These are phyloP conservation scores for Aureobasidium leucospermi DNA, from an alignment of 2,329 filamentous ascomycete genomes.

Conservation along the genomic window DNA sequence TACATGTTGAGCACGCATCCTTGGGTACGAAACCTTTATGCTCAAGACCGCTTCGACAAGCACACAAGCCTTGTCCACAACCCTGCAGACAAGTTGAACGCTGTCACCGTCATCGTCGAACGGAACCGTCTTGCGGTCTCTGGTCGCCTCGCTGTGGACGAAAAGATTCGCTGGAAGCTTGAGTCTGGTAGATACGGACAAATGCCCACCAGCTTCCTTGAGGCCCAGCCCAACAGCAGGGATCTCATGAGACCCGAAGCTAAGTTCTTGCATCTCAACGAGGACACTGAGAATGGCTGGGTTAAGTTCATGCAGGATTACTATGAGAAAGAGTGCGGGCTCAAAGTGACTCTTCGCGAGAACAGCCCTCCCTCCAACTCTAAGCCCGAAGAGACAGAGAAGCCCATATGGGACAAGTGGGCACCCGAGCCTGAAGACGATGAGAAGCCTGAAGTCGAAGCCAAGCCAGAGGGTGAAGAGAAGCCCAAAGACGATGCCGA, in stretches of 20 bases:
- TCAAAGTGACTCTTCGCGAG: not conserved
- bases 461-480: too few relatives aligned
- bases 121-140: not conserved
- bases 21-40: not conserved
- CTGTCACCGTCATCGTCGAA: not conserved
- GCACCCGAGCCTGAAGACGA: too few relatives aligned
- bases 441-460: too few relatives aligned
- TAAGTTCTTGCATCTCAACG: not conserved
- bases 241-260: not conserved
- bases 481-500: too few relatives aligned
- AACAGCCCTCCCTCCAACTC: not conserved
- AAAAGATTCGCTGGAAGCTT: conserved; percentile 2
- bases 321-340: not conserved
- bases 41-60: not conserved
- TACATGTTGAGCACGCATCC: not conserved
- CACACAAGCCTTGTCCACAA: not conserved
- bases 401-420: too few relatives aligned
- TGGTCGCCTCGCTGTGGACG: not conserved
- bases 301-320: not conserved
- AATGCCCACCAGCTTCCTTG: not conserved
- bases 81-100: not conserved
- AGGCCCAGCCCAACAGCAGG: not conserved
- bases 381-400: too few relatives aligned
- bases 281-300: not conserved
- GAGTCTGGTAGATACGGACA: conserved; percentile 7